Evolutionary conservation across 2,329 filamentous ascomycete genomes (phyloP), one percentile per base, ranked within the genome.

Genomic region (Periconia sp.): DNA sequence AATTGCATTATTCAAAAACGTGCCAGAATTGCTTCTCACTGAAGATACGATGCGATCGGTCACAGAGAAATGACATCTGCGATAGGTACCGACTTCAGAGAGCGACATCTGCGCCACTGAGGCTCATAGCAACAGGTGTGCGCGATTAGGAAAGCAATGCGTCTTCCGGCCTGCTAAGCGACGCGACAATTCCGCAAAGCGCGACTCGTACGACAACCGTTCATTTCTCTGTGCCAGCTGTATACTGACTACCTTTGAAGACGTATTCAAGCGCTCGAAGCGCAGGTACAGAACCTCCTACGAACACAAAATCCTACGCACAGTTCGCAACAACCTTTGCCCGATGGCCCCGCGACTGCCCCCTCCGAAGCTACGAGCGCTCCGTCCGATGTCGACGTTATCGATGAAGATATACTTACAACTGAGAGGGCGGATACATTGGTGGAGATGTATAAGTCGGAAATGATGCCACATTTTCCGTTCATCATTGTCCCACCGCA

Each of bases 381-480:
- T 6, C 35, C 41, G 5, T 11, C 40, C 24, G 51, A 61, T 33
- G 52, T 54, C 49, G 63, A 65, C 39, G 46, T 64, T 18, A 50
- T 66, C 32, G 61, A 64, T 42, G 52, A 60, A 32, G 61, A 61
- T 24, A 48, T 66, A 19, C 37, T 66, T 33, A 56, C 57, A 4
- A 39, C 55, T 4, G 60, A 66, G 43, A 46, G 43, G 21, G 63
- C 63, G 3, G 54, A 53, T 36, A 56, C 48, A 10, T 52, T 68
- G 28, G 43, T 70, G 13, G 54, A 65, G 13, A 40, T 59, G 18
- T 72, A 69, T 55, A 65, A 57, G 46, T 56, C 52, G 4, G 58
- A 56, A 9, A 68, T 73, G 59, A 69, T 63, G 52, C 57, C 63
- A 1, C 59, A 71, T 45, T 71, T 72, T 23, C 69, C 69, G 4